These are phyloP conservation scores for Neurospora terricola DNA, from an alignment of 495 filamentous ascomycete genomes.

Conservation along the genomic window DNA sequence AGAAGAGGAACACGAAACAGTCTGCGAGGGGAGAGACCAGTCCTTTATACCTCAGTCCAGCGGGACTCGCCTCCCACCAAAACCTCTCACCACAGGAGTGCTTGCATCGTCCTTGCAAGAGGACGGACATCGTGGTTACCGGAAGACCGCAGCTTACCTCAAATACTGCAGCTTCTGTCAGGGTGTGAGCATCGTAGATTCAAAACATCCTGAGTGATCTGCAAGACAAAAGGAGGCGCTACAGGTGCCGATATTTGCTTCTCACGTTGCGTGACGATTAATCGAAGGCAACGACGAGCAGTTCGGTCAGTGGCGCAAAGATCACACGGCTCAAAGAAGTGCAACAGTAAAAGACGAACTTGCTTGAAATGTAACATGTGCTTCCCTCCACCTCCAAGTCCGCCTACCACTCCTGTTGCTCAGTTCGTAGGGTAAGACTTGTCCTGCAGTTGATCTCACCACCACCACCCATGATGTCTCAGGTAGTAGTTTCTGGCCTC, in stretches of 20 bases:
- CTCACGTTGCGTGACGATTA: neutral
- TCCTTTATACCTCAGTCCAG: neutral
- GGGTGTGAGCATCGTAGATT: neutral
- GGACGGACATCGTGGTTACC: neutral
- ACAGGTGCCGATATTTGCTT: neutral
- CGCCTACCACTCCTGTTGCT: neutral
- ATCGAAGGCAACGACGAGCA: neutral
- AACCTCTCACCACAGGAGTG: neutral
- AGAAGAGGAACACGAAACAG: neutral
- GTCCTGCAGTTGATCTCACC: neutral
- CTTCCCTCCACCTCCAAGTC: neutral
- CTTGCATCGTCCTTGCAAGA: neutral
- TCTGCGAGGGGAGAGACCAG: neutral
- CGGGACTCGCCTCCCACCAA: neutral
- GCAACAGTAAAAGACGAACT: neutral
- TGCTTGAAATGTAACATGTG: neutral
- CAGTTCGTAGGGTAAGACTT: neutral
- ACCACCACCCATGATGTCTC: neutral
- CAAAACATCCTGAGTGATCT: neutral
- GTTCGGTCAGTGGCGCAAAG: neutral
- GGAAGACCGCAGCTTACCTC: neutral
- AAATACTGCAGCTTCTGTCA: neutral
- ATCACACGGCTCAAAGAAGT: neutral
- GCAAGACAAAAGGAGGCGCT: neutral
- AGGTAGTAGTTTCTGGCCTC: neutral